These are phyloP conservation scores for Bisporella sp. DNA, from an alignment of 2,329 filamentous ascomycete species.

Conservation along the genomic window DNA sequence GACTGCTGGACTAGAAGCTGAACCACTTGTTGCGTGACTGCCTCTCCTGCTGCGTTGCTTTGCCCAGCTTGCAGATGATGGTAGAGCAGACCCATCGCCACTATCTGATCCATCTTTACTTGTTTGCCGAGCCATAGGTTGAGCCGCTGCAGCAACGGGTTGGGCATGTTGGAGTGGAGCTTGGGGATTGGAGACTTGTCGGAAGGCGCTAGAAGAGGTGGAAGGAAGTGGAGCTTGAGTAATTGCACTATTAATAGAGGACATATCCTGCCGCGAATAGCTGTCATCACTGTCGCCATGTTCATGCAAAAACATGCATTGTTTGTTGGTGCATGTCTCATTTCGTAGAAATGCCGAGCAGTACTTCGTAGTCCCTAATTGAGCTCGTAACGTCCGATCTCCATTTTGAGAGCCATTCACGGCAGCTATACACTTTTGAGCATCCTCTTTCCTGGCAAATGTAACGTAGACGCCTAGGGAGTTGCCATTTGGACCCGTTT, in stretches of 20 bases:
- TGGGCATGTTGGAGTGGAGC: conserved; percentile 27
- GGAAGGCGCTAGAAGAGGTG: conserved; percentile 45
- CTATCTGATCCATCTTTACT: conserved; percentile 70
- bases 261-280: conserved; percentile 89
- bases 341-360: conserved; percentile 95
- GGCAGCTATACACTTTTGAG: conserved; percentile 79
- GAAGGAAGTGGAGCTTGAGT: conserved; percentile 61
- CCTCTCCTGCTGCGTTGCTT: conserved; percentile 60
- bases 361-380: conserved; percentile 90
- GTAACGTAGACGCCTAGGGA: conserved; percentile 98
- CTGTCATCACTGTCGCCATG: conserved; percentile 97
- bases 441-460: conserved; percentile 86
- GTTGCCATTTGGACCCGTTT: conserved; percentile 52
- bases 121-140: conserved; percentile 67
- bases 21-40: conserved; percentile 75
- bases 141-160: conserved; percentile 34
- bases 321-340: conserved; percentile 89
- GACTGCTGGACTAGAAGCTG: conserved; percentile 76
- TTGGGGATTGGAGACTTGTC: conserved; percentile 39
- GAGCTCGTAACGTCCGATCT: conserved; percentile 74
- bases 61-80: conserved; percentile 91
- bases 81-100: conserved; percentile 83
- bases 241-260: conserved; percentile 85
- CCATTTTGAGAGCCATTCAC: conserved; percentile 92
- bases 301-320: conserved; percentile 97